These are phyloP conservation scores for Podaxis sp. DNA, from an alignment of 768 basidiomycete species.

Conservation along the genomic window DNA sequence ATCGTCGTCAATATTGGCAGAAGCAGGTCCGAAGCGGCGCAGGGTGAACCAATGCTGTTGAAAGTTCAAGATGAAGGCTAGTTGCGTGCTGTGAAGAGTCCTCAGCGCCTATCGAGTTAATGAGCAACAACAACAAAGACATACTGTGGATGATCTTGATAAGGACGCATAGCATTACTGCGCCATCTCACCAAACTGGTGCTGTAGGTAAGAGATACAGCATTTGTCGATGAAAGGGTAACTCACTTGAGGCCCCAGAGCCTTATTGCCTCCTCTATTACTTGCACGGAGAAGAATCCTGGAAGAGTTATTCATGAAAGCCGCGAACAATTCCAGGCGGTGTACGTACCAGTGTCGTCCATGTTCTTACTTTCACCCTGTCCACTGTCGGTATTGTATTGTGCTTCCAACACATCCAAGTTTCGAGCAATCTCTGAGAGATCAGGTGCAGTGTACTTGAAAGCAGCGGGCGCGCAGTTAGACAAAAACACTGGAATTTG, in stretches of 20 bases:
- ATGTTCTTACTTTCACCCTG: slow-evolving; percentile 69
- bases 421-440: slow-evolving; percentile 71
- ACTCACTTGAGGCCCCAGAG: slow-evolving; percentile 81
- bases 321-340: not conserved
- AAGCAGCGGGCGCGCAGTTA: slow-evolving; percentile 12
- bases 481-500: not conserved
- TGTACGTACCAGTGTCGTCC: slow-evolving; percentile 78
- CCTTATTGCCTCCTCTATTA: slow-evolving; percentile 79
- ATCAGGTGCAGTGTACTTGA: slow-evolving; percentile 77
- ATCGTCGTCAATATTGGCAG: slow-evolving; percentile 40
- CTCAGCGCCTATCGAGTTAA: not conserved
- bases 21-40: slow-evolving; percentile 69
- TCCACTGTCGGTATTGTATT: slow-evolving; percentile 47
- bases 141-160: slow-evolving; percentile 78
- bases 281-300: slow-evolving; percentile 94
- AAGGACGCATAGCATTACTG: slow-evolving; percentile 75
- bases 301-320: not conserved
- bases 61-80: slow-evolving; percentile 86
- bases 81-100: slow-evolving; percentile 56
- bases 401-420: slow-evolving; percentile 65
- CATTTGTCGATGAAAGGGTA: slow-evolving; percentile 7
- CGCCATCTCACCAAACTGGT: slow-evolving; percentile 81
- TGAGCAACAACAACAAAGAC: slow-evolving; percentile 18
- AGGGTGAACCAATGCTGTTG: slow-evolving; percentile 90
- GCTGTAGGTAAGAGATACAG: slow-evolving; percentile 5